These are phyloP conservation scores for Penicillium italicum DNA, from an alignment of 2,329 filamentous ascomycete genomes.

Conservation along the genomic window DNA sequence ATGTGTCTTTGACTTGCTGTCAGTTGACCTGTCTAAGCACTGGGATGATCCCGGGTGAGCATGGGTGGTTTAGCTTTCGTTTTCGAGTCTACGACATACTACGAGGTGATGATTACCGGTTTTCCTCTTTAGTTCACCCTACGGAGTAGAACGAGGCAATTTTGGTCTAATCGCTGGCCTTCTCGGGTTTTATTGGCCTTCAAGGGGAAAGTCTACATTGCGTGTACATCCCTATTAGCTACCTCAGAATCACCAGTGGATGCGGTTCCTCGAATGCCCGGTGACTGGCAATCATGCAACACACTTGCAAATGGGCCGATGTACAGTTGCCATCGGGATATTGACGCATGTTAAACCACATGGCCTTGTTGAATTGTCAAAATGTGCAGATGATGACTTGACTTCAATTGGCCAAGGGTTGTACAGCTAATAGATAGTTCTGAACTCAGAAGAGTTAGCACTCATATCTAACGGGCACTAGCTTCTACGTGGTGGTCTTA, in stretches of 20 bases:
- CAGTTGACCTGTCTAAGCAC: neutral
- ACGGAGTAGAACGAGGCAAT: neutral
- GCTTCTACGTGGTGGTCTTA: neutral
- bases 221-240: neutral
- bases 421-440: neutral
- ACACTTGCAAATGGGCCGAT: neutral
- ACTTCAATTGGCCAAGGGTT: neutral
- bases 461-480: neutral
- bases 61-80: neutral
- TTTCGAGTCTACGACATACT: too few relatives aligned
- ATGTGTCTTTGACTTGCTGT: neutral
- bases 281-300: slow-evolving; percentile 1
- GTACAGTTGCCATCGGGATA: neutral
- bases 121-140: neutral
- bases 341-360: neutral
- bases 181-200: neutral
- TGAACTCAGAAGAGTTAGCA: neutral
- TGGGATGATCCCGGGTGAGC: neutral
- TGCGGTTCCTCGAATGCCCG: neutral
- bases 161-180: neutral
- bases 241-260: neutral
- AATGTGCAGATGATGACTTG: neutral
- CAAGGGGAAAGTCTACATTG: neutral
- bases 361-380: neutral
- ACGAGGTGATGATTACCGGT: neutral